A percentile compares a stretch with the other conserved stretches of the same genome.
phyloP scores from a whole-genome alignment of 306 rosid species.

The Dalbergia oliveri region DNA sequence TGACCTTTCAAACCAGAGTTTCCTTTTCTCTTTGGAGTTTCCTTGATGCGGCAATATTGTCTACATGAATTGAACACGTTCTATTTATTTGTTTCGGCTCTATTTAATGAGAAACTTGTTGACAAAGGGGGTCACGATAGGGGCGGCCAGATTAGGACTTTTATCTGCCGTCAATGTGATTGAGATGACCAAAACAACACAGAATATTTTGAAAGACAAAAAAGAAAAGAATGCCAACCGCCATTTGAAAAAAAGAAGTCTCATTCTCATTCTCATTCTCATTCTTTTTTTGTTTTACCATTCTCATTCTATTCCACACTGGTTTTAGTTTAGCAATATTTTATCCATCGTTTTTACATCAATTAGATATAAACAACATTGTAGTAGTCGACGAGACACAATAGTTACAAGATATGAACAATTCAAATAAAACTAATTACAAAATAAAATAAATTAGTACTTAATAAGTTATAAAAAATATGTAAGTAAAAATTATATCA shows the following conservation, averaged over 20 bases:
- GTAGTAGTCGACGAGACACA: background rate
- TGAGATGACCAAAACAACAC: background rate
- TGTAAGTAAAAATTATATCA: background rate
- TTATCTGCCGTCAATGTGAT: constrained; percentile 50
- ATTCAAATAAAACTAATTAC: background rate
- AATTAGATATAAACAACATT: background rate
- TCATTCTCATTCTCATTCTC: background rate
- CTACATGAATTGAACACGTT: constrained; percentile 77
- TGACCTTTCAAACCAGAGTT: constrained; percentile 34
- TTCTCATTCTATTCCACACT: constrained; percentile 19
- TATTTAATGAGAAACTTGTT: constrained; percentile 17
- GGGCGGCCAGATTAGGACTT: constrained; percentile 40
- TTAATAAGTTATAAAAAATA: background rate
- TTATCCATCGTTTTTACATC: background rate
- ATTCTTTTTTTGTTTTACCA: background rate
- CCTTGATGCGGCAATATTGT: constrained; percentile 22
- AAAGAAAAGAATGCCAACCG: constrained; percentile 10
- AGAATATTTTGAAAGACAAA: background rate
- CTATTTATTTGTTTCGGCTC: constrained; percentile 2
- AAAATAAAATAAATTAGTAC: background rate
- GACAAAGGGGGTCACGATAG: constrained; percentile 29
- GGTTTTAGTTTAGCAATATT: background rate
- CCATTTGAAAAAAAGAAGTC: background rate
- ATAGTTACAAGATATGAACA: background rate
- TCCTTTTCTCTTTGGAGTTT: background rate